phyloP scores from a whole-genome alignment of 2,329 filamentous ascomycete species.

The Claviceps purpurea region DNA sequence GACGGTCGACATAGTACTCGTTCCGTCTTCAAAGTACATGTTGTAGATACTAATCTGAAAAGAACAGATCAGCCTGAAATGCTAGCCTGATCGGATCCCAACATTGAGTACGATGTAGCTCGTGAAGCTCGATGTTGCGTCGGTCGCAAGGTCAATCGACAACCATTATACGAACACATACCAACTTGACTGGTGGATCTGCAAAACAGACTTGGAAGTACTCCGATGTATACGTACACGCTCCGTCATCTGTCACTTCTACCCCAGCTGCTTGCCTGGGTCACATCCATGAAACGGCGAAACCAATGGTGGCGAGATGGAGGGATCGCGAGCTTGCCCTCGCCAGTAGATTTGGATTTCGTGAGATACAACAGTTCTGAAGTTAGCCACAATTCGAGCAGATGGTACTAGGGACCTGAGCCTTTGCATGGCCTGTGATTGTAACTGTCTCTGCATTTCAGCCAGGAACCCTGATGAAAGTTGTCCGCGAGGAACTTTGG shows the following conservation, averaged over 20 bases:
- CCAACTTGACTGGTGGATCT: neutral
- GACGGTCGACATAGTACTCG: neutral
- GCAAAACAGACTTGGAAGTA: constrained; percentile 6
- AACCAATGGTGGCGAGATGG: constrained; percentile 11
- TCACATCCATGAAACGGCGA: constrained; percentile 9
- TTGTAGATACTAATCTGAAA: neutral
- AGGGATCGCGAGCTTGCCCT: constrained; percentile 10
- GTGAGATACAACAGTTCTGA: neutral
- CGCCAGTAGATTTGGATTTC: neutral
- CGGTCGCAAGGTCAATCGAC: neutral
- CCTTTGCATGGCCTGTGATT: neutral
- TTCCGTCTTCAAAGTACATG: neutral
- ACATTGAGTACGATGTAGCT: neutral
- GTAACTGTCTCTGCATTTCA: neutral
- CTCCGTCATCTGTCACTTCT: constrained; percentile 11
- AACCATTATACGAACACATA: neutral
- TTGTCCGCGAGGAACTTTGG: neutral
- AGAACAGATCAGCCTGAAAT: neutral
- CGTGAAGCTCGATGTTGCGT: neutral
- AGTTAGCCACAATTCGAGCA: neutral
- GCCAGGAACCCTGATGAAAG: neutral
- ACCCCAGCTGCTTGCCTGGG: constrained; percentile 1
- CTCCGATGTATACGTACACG: constrained; percentile 9
- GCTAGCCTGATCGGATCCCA: neutral
- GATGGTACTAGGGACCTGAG: neutral